Evolutionary conservation across 257 asterid species (phyloP).

Genomic region (Nicotiana otophora): DNA sequence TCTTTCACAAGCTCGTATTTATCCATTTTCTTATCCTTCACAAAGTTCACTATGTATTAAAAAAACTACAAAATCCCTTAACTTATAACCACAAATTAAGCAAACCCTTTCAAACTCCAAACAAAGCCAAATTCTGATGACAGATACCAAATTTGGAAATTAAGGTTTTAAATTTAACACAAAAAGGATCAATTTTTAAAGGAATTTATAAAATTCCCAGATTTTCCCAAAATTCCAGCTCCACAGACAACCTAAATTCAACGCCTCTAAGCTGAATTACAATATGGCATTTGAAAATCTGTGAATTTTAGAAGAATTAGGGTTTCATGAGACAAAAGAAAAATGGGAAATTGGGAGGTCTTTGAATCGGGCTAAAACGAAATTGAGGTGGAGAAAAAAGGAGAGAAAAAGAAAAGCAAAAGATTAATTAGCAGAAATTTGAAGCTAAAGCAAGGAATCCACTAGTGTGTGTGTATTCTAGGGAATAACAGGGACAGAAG

Average conservation of each 20-base stretch:
- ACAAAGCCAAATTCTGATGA: slow-evolving; percentile 17
- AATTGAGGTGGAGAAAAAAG: slow-evolving; percentile 25
- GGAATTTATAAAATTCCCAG: neutral
- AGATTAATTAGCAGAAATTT: slow-evolving; percentile 28
- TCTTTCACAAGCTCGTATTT: slow-evolving; percentile 97
- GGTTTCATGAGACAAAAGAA: slow-evolving; percentile 28
- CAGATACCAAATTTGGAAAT: slow-evolving; percentile 12
- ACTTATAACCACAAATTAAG: slow-evolving; percentile 17
- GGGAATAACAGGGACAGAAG: slow-evolving; percentile 5
- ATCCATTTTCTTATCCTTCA: slow-evolving; percentile 46
- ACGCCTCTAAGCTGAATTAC: slow-evolving; percentile 24
- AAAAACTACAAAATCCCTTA: neutral
- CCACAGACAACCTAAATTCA: slow-evolving; percentile 13
- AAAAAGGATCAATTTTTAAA: slow-evolving; percentile 10
- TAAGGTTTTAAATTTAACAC: neutral
- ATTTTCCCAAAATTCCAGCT: slow-evolving; percentile 7
- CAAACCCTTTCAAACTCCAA: neutral
- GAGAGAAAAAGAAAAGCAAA: neutral
- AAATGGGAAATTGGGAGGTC: neutral
- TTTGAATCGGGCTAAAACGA: neutral
- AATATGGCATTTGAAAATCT: slow-evolving; percentile 13
- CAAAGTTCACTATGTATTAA: neutral
- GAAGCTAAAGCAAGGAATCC: slow-evolving; percentile 39
- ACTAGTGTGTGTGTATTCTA: slow-evolving; percentile 9
- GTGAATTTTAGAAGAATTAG: slow-evolving; percentile 18